Evolutionary conservation across 2,329 filamentous ascomycete species (phyloP), one percentile per base, ranked within the genome.

Genomic region (Rutstroemia sp.): DNA sequence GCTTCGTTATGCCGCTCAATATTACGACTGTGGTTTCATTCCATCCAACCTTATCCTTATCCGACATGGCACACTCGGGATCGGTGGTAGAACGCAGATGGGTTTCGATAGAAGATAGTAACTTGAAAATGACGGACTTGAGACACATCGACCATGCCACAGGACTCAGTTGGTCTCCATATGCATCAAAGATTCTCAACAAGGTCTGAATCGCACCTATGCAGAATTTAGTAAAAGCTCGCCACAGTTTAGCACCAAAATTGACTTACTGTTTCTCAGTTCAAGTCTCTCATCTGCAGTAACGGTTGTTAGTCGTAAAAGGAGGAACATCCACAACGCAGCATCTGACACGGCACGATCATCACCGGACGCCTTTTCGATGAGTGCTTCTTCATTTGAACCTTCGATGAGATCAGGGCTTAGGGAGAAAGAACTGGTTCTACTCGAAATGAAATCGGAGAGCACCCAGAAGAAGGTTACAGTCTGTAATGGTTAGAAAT

Each of bases 381-480:
- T 72, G 2, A 88, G 69, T 16, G 78, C 75, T 7, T 83, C 73
- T 54, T 87, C 84, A 64, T 82, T 73, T 58, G 78, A 67, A 59
- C 77, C 74, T 46, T 76, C 72, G 56, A 84, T 76, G 58, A 85
- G 75, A 51, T 78, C 76, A 45, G 78, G 73, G 0, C 78, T 83
- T 34, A 86, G 80, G 1, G 78, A 76, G 46, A 86, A 78, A 0
- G 78, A 75, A 57, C 76, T 76, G 54, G 78, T 82, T 62, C 80
- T 82, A 3, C 77, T 73, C 1, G 82, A 85, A 4, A 97, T 76
- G 61, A 92, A 94, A 70, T 96, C 92, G 0, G 92, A 96, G 7
- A 96, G 81, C 54, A 92, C 92, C 90, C 92, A 96, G 70, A 96
- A 95, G 68, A 95, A 94, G 0, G 92, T 96, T 8, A 96, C 89